Base-by-base conservation (phyloP, 805 yeast species). In the Ogataea pilisensis region DNA sequence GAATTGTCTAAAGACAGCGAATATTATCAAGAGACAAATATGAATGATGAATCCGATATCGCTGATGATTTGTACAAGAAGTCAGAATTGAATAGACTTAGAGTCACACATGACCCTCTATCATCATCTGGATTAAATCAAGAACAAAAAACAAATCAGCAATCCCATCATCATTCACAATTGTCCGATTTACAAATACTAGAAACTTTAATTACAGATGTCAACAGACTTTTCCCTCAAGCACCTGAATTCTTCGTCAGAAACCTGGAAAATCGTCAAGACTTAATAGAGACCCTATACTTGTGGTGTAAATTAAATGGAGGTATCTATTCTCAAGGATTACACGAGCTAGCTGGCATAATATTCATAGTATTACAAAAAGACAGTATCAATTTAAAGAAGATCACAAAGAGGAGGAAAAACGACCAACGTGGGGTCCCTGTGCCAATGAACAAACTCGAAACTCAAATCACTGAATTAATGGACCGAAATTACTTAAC, bases 301-400 rank as follows among this genome's bases (percentile, higher is more conserved):
- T 57, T 69, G 3, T 75, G 78, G 77, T 63, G 76, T 42, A 73
- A 72, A 55, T 66, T 73, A 46, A 67, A 70, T 41, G 51, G 50
- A 8, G 49, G 48, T 12, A 29, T 38, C 3, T 72, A 72, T 45
- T 70, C 68, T 45, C 82, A 76, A 52, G 82, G 82, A 1, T 53
- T 74, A 37, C 82, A 76, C 57, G 82, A 76, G 51, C 58, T 76
- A 4, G 57, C 70, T 38, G 82, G 80, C 1, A 51, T 75, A 39
- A 61, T 76, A 7, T 75, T 64, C 50, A 58, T 70, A 16, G 65
- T 64, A 38, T 42, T 76, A 17, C 48, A 54, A 27, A 50, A 55
- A 8, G 81, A 76, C 45, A 53, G 70, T 3, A 51, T 52, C 2
- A 39, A 49, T 29, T 36, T 39, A 2, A 35, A 39, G 3, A 39